Evolutionary conservation across 768 basidiomycete genomes (phyloP), one percentile per base, ranked within the genome.

Genomic region (Boletus tomentosulus): DNA sequence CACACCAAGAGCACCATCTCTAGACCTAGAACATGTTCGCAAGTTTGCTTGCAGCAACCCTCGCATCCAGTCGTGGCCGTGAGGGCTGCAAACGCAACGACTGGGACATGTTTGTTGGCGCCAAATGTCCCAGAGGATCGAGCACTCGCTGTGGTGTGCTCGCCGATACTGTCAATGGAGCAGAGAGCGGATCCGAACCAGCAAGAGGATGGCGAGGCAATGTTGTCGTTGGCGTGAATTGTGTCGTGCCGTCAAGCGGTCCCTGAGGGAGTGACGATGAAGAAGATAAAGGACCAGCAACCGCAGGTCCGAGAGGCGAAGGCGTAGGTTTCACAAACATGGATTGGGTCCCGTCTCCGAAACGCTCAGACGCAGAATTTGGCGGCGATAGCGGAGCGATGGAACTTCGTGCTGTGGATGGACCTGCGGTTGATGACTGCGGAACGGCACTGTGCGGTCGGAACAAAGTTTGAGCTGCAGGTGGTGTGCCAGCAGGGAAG

Each of bases 1-100:
- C 38, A 44, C 46, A 48, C 39, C 3, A 13, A 35, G 42, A 34
- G 16, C 15, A 6, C n/a, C 42, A 30, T 51, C 43, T 51, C 33
- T 43, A 16, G n/a, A 46, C 33, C 65, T 73, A 91, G 66, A 91
- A 89, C 86, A 90, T 87, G 65, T 93, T 95, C 7, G 91, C 92
- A 53, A 94, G 78, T 68, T 93, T 94, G 66, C 89, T 89, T 19
- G 90, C 92, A 13, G 90, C 90, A 64, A 91, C 86, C 63, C 86
- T 77, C 10, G 92, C 86, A 67, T 97, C 94, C 62, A 96, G 69
- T 62, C 87, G 76, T 42, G 86, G 82, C 59, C 89, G 73, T 46
- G 82, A 82, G 13, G 87, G 84, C 60, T 84, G 83, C 44, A 87
- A 77, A 19, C 86, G 82, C 67, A 93, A 71, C n/a, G 87, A 89